Percentiles rank a stretch among this genome's conserved stretches.
phyloP scores from a whole-genome alignment of 441 rosid genomes.

The Francoa sonchifolia region DNA sequence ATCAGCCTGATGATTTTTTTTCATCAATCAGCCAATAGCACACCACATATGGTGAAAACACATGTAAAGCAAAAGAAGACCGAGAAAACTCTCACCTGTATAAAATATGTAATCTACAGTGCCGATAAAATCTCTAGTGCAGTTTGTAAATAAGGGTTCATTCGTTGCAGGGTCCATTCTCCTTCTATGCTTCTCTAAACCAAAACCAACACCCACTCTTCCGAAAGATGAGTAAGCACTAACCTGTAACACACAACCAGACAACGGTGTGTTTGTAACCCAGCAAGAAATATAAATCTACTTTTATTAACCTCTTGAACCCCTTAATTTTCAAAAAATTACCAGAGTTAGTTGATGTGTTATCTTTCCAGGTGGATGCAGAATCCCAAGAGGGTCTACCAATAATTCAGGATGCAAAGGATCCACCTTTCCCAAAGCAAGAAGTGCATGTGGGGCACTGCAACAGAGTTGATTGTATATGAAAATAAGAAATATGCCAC shows the following conservation, averaged over 20 bases:
- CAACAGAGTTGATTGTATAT: constrained; percentile 16
- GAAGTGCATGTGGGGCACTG: constrained; percentile 96
- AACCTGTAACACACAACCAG: constrained; percentile 41
- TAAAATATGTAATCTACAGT: constrained; percentile 96
- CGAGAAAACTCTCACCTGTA: constrained; percentile 42
- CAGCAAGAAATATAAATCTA: too few species aligned
- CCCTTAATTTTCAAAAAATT: constrained; percentile 12
- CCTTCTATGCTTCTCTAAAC: constrained; percentile 65
- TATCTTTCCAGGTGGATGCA: constrained; percentile 80
- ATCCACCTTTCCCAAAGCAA: constrained; percentile 93
- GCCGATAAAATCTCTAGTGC: constrained; percentile 93
- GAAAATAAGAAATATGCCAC: neutral
- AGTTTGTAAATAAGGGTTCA: constrained; percentile 87
- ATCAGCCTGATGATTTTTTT: too few species aligned
- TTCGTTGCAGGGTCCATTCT: constrained; percentile 79
- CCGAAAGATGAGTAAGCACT: constrained; percentile 92
- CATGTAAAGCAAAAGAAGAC: neutral
- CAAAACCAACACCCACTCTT: constrained; percentile 48
- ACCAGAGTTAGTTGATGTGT: constrained; percentile 93
- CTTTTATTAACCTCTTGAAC: neutral
- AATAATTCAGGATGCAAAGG: constrained; percentile 60
- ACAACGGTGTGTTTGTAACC: neutral
- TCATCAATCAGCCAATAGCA: constrained; percentile 9
- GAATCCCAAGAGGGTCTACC: constrained; percentile 74
- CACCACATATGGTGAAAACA: neutral